These are phyloP conservation scores for Plasmopara halstedii DNA, from an alignment of 352 stramenopile genomes.

Conservation along the genomic window DNA sequence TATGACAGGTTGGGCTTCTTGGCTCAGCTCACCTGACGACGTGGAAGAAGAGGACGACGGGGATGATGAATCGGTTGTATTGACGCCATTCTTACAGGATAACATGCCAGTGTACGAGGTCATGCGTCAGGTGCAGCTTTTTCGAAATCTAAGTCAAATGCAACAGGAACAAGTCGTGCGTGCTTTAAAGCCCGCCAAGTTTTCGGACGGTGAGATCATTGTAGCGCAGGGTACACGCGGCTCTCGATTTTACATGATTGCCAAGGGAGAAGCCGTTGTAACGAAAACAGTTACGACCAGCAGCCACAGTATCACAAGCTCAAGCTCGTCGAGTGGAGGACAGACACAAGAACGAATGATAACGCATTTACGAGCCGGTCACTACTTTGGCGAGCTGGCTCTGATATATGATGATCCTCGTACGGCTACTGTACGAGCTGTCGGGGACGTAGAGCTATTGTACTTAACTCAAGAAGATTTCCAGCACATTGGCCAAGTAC, in stretches of 20 bases:
- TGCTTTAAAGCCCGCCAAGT: conserved; percentile 78
- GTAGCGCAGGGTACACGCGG: conserved; percentile 80
- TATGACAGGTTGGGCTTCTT: conserved; percentile 48
- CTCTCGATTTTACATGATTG: conserved; percentile 88
- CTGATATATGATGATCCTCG: conserved; percentile 89
- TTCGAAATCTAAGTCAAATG: conserved; percentile 79
- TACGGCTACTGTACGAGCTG: conserved; percentile 67
- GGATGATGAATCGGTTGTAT: conserved; percentile 54
- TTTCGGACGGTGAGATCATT: conserved; percentile 76
- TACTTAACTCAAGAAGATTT: conserved; percentile 86
- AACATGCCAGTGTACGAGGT: conserved; percentile 86
- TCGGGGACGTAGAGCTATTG: conserved; percentile 72
- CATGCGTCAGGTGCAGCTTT: conserved; percentile 84
- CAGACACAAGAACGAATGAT: conserved; percentile 76
- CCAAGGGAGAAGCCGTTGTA: conserved; percentile 79
- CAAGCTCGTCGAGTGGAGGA: conserved; percentile 19
- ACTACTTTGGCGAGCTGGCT: conserved; percentile 91
- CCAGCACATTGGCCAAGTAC: conserved; percentile 78
- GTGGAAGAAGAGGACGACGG: conserved; percentile 56
- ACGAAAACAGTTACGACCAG: conserved; percentile 55
- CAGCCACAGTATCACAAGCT: conserved; percentile 25
- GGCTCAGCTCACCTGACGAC: conserved; percentile 62
- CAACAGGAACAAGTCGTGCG: conserved; percentile 85
- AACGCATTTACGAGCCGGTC: conserved; percentile 82
- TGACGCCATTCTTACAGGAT: conserved; percentile 70